A percentile compares a stretch with the other conserved stretches of the same genome.
phyloP scores from a whole-genome alignment of 2,329 filamentous ascomycete genomes.

The Phialophora expanda region DNA sequence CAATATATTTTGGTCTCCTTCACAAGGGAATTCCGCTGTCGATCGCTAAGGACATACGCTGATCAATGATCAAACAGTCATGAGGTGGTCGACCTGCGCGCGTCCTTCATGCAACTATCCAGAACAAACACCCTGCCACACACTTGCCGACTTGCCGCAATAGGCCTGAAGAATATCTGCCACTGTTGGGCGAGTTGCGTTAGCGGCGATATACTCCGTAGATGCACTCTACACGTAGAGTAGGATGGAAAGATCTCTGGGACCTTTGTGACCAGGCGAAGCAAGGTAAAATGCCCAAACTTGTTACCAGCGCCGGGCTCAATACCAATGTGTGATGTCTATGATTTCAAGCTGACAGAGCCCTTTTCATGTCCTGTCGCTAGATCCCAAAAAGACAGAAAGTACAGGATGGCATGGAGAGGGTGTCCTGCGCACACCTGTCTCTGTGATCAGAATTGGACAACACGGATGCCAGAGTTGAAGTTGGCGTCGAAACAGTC shows the following conservation, averaged over 20 bases:
- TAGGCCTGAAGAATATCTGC: not conserved
- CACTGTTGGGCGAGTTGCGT: not conserved
- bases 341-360: not conserved
- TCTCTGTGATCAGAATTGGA: not conserved
- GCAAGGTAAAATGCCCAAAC: not conserved
- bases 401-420: not conserved
- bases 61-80: not conserved
- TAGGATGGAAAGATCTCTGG: not conserved
- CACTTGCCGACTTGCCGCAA: not conserved
- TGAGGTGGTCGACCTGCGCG: not conserved
- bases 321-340: not conserved
- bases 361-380: not conserved
- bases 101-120: not conserved
- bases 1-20: not conserved
- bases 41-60: not conserved
- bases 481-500: not conserved
- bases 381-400: not conserved
- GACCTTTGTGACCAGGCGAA: not conserved
- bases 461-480: not conserved
- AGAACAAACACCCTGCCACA: not conserved
- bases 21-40: not conserved
- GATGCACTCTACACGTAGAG: not conserved
- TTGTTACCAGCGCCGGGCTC: not conserved
- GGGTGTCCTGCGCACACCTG: not conserved
- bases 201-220: not conserved